These are phyloP conservation scores for Fusarium sarcochroum DNA, from an alignment of 2,329 filamentous ascomycete species.

Conservation along the genomic window DNA sequence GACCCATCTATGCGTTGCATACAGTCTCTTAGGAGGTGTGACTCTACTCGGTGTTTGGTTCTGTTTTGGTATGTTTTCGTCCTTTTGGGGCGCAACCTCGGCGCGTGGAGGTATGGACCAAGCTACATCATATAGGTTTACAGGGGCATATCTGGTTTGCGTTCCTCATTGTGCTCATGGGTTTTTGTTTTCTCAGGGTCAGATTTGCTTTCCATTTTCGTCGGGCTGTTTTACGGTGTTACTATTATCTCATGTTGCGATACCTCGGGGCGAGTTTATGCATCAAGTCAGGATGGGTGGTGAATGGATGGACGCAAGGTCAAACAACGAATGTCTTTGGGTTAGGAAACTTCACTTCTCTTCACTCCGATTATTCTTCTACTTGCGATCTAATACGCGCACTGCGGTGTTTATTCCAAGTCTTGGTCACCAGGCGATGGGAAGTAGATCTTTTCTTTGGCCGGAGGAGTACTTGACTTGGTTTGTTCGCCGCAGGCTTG, in stretches of 20 bases:
- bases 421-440: constrained; percentile 23
- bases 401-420: constrained; percentile 12
- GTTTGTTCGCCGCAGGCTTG: constrained; percentile 49
- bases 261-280: constrained; percentile 40
- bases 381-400: constrained; percentile 27
- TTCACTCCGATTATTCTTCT: constrained; percentile 34
- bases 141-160: constrained; percentile 40
- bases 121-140: constrained; percentile 43
- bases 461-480: constrained; percentile 32
- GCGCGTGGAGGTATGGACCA: constrained; percentile 40
- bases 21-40: constrained; percentile 18
- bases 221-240: constrained; percentile 33
- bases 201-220: constrained; percentile 19
- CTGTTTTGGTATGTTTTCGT: constrained; percentile 28
- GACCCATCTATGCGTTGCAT: constrained; percentile 13
- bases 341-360: constrained; percentile 34
- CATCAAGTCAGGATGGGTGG: constrained; percentile 28
- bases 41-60: constrained; percentile 40
- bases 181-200: constrained; percentile 13
- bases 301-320: constrained; percentile 36
- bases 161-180: constrained; percentile 36
- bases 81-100: constrained; percentile 24
- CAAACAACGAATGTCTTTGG: constrained; percentile 26
- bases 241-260: constrained; percentile 45
- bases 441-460: constrained; percentile 26